A percentile compares a stretch with the other conserved stretches of the same genome.
Conservation (phyloP, 2,329 filamentous ascomycete genomes). For the Ceratocystis papillata region DNA sequence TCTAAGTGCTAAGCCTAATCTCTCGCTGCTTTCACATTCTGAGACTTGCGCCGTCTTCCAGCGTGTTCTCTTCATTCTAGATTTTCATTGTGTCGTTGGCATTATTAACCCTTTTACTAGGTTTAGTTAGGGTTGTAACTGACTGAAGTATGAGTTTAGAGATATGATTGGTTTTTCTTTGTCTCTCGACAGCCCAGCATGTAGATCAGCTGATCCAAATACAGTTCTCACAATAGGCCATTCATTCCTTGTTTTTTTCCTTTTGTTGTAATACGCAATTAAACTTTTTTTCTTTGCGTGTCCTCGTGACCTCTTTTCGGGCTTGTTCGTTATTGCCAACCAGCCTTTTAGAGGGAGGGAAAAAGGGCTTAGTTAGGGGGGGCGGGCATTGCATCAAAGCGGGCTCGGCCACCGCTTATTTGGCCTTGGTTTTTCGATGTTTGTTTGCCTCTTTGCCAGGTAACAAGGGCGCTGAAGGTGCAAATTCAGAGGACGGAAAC, state of each 20-base stretch:
- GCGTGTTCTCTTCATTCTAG: no score
- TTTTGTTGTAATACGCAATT: slow-evolving; percentile 3
- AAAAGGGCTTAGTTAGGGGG: neutral
- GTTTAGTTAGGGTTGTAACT: neutral
- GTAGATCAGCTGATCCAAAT: slow-evolving; percentile 4
- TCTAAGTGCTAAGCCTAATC: neutral
- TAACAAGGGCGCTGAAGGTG: no score
- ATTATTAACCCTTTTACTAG: neutral
- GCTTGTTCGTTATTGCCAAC: neutral
- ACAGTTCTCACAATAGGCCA: slow-evolving; percentile 1
- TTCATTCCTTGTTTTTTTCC: neutral
- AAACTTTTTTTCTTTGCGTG: neutral
- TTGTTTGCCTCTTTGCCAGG: no score
- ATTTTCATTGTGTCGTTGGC: no score
- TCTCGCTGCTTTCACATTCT: neutral
- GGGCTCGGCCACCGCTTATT: slow-evolving; percentile 16
- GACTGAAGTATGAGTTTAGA: neutral
- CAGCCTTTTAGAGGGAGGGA: neutral
- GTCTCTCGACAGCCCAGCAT: neutral
- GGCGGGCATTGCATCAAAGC: slow-evolving; percentile 19
- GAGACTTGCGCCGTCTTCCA: neutral
- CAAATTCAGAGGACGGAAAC: neutral
- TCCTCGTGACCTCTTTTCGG: slow-evolving; percentile 8
- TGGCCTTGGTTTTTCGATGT: neutral
- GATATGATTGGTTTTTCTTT: neutral